Conservation (phyloP, 805 yeast genomes). For the Komagataella ulmi region DNA sequence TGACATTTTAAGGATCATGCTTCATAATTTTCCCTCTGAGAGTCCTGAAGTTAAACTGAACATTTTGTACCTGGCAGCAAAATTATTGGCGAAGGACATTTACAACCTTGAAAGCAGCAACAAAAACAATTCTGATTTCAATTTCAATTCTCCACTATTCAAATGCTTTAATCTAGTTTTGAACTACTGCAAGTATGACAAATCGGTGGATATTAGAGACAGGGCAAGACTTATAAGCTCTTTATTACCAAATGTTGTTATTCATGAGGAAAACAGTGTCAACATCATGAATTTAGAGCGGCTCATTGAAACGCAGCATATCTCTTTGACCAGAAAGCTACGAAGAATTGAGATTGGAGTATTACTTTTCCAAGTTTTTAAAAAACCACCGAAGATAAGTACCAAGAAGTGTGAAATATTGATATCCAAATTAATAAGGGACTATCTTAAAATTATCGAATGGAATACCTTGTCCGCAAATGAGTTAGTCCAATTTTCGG, state of each 20-base stretch:
- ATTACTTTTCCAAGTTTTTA: slow-evolving; percentile 15
- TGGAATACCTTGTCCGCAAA: neutral
- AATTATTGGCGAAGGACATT: slow-evolving; percentile 45
- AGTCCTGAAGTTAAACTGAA: slow-evolving; percentile 52
- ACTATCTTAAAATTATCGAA: neutral
- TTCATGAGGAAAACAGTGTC: slow-evolving; percentile 18
- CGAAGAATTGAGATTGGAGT: slow-evolving; percentile 14
- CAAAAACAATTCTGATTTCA: slow-evolving; percentile 10
- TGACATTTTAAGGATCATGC: slow-evolving; percentile 53
- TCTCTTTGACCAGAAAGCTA: slow-evolving; percentile 7
- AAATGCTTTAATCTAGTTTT: slow-evolving; percentile 50
- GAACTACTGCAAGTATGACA: slow-evolving; percentile 61
- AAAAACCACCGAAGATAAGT: slow-evolving; percentile 11
- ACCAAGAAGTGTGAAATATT: neutral
- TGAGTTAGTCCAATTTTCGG: slow-evolving; percentile 11
- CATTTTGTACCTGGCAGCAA: slow-evolving; percentile 60
- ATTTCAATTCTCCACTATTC: slow-evolving; percentile 22
- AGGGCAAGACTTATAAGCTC: slow-evolving; percentile 64
- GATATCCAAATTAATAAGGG: neutral
- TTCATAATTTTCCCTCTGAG: slow-evolving; percentile 41
- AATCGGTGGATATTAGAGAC: slow-evolving; percentile 68
- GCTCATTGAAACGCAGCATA: neutral
- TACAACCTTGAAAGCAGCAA: slow-evolving; percentile 19
- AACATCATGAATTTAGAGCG: slow-evolving; percentile 8
- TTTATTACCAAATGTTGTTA: slow-evolving; percentile 29